These are phyloP conservation scores for Picea glauca DNA, from an alignment of 75 land plant genomes.

Conservation along the genomic window DNA sequence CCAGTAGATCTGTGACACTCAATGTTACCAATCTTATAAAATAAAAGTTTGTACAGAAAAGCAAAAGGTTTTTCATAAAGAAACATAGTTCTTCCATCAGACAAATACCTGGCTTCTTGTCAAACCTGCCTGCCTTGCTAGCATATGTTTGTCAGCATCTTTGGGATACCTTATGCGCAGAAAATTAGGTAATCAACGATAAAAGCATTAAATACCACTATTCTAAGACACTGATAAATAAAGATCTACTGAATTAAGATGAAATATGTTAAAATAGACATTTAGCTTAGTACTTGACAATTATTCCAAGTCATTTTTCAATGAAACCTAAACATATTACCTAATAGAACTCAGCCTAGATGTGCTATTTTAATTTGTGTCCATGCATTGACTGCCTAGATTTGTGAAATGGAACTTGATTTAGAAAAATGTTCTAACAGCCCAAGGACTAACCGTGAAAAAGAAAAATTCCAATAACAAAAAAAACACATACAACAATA, in stretches of 20 bases:
- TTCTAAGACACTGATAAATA: not conserved
- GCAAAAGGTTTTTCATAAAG: not conserved
- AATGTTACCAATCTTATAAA: not conserved
- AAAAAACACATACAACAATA: too few species aligned
- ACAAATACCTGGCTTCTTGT: constrained; percentile 61
- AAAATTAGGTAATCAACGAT: not conserved
- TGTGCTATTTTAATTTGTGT: too few species aligned
- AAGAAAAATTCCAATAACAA: too few species aligned
- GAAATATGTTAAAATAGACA: not conserved
- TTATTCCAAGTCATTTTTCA: too few species aligned
- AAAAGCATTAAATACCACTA: not conserved
- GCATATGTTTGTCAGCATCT: constrained; percentile 63
- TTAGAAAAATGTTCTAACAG: too few species aligned
- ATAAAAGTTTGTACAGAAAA: not conserved
- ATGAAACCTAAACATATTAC: not conserved
- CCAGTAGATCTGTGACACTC: not conserved
- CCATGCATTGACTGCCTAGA: too few species aligned
- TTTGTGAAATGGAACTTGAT: too few species aligned
- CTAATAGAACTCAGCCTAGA: not conserved
- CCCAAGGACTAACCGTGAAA: too few species aligned
- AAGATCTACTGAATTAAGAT: not conserved
- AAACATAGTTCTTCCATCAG: not conserved
- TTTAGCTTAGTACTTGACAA: too few species aligned
- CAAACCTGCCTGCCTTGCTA: constrained; percentile 72
- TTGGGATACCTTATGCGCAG: constrained; percentile 56